phyloP scores from a whole-genome alignment of 139 green algal species.

The Chlorella sp. region DNA sequence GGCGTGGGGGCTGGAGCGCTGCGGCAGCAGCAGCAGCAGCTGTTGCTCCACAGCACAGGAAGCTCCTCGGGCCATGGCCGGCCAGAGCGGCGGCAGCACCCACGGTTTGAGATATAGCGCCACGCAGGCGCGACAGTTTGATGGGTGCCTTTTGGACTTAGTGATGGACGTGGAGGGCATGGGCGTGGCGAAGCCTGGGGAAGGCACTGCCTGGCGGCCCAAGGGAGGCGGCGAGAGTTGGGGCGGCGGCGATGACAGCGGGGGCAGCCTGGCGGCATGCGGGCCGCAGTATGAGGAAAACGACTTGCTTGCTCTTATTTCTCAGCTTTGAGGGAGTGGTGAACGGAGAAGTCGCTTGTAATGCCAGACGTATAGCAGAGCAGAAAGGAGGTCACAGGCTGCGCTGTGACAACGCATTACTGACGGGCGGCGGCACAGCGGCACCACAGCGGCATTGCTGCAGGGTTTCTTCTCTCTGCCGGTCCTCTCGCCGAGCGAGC shows the following conservation, averaged over 20 bases:
- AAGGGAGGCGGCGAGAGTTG: too few species aligned
- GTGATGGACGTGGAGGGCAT: conserved; percentile 16
- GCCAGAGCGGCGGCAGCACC: background rate
- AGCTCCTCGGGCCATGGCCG: background rate
- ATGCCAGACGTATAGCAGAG: too few species aligned
- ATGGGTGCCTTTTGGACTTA: background rate
- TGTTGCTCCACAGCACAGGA: background rate
- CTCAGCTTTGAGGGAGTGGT: background rate
- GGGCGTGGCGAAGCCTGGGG: too few species aligned
- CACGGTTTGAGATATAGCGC: background rate
- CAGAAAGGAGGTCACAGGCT: too few species aligned
- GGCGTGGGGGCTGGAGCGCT: background rate
- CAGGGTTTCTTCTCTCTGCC: too few species aligned
- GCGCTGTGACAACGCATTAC: too few species aligned
- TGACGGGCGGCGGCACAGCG: too few species aligned
- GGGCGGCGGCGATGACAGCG: background rate
- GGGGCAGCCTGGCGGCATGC: background rate
- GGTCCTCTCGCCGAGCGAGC: too few species aligned
- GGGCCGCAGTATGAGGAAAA: conserved; percentile 24
- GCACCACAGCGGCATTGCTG: too few species aligned
- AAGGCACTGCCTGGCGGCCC: background rate
- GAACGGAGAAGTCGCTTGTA: too few species aligned
- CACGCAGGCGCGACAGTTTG: background rate
- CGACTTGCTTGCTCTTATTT: background rate
- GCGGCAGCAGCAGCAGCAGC: background rate